Evolutionary conservation across 441 rosid species (phyloP), one percentile per base, ranked within the genome.

Genomic region (Cnidoscolus chayamansa): DNA sequence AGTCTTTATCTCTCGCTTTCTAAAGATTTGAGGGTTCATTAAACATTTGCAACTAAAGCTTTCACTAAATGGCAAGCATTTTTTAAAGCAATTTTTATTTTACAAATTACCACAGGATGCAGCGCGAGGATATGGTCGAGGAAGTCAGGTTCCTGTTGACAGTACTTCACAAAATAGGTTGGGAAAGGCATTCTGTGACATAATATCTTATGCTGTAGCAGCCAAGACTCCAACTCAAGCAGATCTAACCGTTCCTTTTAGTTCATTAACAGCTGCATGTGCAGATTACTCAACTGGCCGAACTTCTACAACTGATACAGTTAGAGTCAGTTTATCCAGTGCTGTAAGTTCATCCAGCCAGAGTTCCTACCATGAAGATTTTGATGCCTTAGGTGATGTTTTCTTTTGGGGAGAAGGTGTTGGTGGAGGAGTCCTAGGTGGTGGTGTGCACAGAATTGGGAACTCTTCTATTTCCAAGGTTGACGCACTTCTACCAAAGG

Each of bases 331-430:
- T 81, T 75, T 86, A 81, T 91, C 97, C 7, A 89, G 91, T 75
- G 91, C 84, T 70, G 80, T 89, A 43, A 91, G 97, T 68, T 84
- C 88, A 45, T 89, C 90, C 50, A 91, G 91, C 82, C 94, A 86
- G 13, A 90, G 90, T 66, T 89, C 97, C 31, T 82, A 11, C 74
- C 86, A 74, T 47, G 90, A 89, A 63, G 93, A 86, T 63, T 84
- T 83, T 65, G 91, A 91, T 84, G 87, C 95, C 67, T 54, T 91
- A 19, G 90, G 93, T 67, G 97, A 91, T 81, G 88, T 89, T 74
- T 91, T 85, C 74, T 65, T 88, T 6, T 91, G 97, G 97, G 97
- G 97, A 76, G 90, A 89, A 85, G 87, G 89, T 75, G 63, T 77
- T 37, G 83, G 84, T 40, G 88, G 81, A 59, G 91, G 91, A 74